phyloP scores from a whole-genome alignment of 371 early-diverging fungal genomes.

The Saksenaea oblongispora region DNA sequence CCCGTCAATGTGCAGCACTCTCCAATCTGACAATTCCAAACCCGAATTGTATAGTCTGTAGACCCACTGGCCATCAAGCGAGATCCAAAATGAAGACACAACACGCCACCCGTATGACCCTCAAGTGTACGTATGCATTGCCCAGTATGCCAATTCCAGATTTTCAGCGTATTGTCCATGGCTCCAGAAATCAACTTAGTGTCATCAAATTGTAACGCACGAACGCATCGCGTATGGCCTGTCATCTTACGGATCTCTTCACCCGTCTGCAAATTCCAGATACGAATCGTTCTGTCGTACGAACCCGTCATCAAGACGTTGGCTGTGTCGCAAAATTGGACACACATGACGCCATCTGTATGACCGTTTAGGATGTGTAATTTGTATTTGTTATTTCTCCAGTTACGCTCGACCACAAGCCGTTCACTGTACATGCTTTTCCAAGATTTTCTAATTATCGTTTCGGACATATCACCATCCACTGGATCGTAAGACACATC shows the following conservation, averaged over 20 bases:
- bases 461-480: neutral
- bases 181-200: conserved; percentile 85
- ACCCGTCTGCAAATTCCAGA: conserved; percentile 85
- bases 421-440: conserved; percentile 85
- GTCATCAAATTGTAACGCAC: conserved; percentile 86
- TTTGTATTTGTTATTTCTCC: conserved; percentile 75
- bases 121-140: conserved; percentile 83
- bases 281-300: conserved; percentile 79
- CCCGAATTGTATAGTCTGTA: conserved; percentile 84
- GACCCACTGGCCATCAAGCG: conserved; percentile 82
- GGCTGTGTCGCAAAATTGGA: conserved; percentile 80
- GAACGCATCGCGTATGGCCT: conserved; percentile 89
- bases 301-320: conserved; percentile 81
- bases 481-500: neutral
- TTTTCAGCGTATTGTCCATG: conserved; percentile 91
- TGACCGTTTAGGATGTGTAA: conserved; percentile 70
- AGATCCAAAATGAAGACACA: conserved; percentile 83
- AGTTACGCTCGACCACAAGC: conserved; percentile 79
- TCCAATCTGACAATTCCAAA: conserved; percentile 88
- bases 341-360: conserved; percentile 85
- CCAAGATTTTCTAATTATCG: conserved; percentile 60
- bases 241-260: conserved; percentile 65
- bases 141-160: conserved; percentile 96
- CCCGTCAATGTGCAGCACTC: conserved; percentile 80
- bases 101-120: conserved; percentile 86